phyloP scores from a whole-genome alignment of 164 flowering plant species.

The Hamamelis virginiana region DNA sequence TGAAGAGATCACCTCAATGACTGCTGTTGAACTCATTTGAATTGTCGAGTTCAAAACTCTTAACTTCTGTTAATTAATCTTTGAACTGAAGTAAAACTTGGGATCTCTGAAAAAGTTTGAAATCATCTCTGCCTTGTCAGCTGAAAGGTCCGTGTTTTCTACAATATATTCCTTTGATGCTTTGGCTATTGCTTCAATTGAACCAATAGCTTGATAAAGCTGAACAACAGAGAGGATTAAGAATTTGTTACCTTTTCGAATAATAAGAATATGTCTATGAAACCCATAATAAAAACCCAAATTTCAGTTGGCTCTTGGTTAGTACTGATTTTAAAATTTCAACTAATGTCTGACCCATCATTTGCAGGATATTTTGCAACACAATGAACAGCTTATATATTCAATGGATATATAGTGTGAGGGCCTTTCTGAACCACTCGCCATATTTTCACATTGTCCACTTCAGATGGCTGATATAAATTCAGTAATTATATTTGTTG shows the following conservation, averaged over 20 bases:
- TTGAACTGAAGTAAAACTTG: conserved; percentile 46
- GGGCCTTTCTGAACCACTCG: no score
- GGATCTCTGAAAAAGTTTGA: conserved; percentile 80
- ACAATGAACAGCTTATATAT: no score
- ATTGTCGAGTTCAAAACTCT: background rate
- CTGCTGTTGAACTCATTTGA: background rate
- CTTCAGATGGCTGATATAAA: no score
- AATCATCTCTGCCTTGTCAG: conserved; percentile 73
- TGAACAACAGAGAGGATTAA: conserved; percentile 26
- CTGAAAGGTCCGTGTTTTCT: conserved; percentile 86
- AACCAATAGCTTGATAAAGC: conserved; percentile 87
- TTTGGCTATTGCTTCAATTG: conserved; percentile 87
- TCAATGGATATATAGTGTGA: no score
- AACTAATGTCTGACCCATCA: no score
- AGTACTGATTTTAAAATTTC: no score
- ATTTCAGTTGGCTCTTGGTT: no score
- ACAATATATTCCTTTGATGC: conserved; percentile 67
- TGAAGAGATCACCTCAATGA: conserved; percentile 2
- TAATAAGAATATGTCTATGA: background rate
- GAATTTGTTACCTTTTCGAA: background rate
- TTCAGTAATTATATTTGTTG: no score
- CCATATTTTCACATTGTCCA: no score
- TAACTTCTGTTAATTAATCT: conserved; percentile 19
- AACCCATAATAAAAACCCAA: no score
- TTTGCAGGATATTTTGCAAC: no score